phyloP scores from a whole-genome alignment of 352 stramenopile genomes.

The Phytophthora capsici region DNA sequence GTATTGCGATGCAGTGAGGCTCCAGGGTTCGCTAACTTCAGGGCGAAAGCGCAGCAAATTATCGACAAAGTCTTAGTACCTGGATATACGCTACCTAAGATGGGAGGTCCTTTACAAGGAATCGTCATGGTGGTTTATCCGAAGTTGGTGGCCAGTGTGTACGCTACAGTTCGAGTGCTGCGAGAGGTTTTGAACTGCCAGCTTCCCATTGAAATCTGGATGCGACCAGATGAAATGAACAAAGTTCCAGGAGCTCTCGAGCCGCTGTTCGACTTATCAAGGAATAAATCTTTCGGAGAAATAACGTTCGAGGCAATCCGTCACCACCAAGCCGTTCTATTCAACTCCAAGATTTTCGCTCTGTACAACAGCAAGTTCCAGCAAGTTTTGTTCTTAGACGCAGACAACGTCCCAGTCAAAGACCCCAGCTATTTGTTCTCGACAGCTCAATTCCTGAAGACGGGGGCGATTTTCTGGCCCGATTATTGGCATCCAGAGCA shows the following conservation, averaged over 20 bases:
- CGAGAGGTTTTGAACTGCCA: slow-evolving; percentile 36
- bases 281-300: slow-evolving; percentile 16
- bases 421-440: slow-evolving; percentile 64
- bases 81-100: slow-evolving; percentile 17
- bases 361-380: slow-evolving; percentile 52
- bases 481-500: slow-evolving; percentile 30
- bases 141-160: slow-evolving; percentile 43
- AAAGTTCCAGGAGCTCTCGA: slow-evolving; percentile 21
- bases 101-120: slow-evolving; percentile 15
- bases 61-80: slow-evolving; percentile 7
- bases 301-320: slow-evolving; percentile 37
- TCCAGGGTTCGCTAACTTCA: slow-evolving; percentile 46
- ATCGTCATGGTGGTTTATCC: slow-evolving; percentile 67
- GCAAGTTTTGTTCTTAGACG: slow-evolving; percentile 60
- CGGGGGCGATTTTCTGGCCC: slow-evolving; percentile 31
- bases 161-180: slow-evolving; percentile 37
- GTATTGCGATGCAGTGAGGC: slow-evolving; percentile 47
- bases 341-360: slow-evolving; percentile 57
- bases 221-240: slow-evolving; percentile 42
- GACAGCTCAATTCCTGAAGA: slow-evolving; percentile 14
- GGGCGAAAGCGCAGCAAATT: slow-evolving; percentile 29
- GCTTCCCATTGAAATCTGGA: slow-evolving; percentile 66
- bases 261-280: slow-evolving; percentile 23
- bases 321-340: slow-evolving; percentile 33
- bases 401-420: slow-evolving; percentile 53